These are phyloP conservation scores for Colletotrichum limetticola DNA, from an alignment of 2,329 filamentous ascomycete genomes.

Conservation along the genomic window DNA sequence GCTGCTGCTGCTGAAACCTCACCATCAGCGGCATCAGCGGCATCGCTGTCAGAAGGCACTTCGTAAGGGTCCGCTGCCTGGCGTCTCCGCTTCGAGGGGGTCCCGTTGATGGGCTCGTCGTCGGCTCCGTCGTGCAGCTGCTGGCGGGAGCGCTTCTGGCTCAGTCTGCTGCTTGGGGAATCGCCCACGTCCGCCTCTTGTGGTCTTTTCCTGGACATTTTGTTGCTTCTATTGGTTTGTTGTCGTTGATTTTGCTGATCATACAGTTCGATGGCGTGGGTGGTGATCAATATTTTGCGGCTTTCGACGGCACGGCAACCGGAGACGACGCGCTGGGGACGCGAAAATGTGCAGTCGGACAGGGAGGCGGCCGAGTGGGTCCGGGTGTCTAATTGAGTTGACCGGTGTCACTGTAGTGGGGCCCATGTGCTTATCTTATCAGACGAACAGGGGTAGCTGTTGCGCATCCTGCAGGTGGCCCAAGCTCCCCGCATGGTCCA, in stretches of 20 bases:
- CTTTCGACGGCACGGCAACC: background rate
- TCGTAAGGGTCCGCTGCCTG: slow-evolving; percentile 42
- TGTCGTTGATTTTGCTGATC: background rate
- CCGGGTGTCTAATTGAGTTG: slow-evolving; percentile 4
- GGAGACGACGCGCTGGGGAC: slow-evolving; percentile 22
- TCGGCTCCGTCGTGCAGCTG: slow-evolving; percentile 39
- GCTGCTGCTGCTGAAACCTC: background rate
- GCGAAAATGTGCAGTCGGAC: slow-evolving; percentile 28
- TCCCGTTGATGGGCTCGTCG: slow-evolving; percentile 41
- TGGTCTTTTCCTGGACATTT: slow-evolving; percentile 13
- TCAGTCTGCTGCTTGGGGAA: slow-evolving; percentile 4
- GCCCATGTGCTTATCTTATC: slow-evolving; percentile 18
- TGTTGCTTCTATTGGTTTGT: too few relatives aligned
- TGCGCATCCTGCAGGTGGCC: slow-evolving; percentile 9
- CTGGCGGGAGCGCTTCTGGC: slow-evolving; percentile 38
- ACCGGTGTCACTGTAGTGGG: background rate
- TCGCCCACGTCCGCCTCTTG: background rate
- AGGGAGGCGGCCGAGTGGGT: slow-evolving; percentile 14
- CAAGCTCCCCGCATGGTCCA: slow-evolving; percentile 24
- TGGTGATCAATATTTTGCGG: background rate
- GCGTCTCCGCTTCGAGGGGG: slow-evolving; percentile 47
- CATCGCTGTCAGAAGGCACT: slow-evolving; percentile 2
- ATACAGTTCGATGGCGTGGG: background rate
- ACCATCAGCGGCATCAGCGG: slow-evolving; percentile 19
- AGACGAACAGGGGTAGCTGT: slow-evolving; percentile 24